Base-by-base conservation (phyloP, 83 land plant genomes). In the Picea abies region DNA sequence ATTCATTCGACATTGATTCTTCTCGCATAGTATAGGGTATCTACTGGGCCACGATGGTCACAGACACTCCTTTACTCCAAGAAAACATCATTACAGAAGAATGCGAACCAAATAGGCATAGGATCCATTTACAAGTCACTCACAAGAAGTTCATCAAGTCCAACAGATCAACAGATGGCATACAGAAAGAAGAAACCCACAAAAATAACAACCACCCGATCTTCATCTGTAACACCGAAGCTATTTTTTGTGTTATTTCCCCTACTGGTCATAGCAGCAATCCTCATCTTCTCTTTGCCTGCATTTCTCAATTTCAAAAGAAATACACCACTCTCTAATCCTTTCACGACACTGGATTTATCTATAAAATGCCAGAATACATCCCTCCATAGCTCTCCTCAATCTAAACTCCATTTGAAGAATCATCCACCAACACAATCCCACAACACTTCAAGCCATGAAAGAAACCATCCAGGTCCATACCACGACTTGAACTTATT, bases 401-500 rank as follows among this genome's bases (percentile, higher is more conserved):
- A 23, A 76, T 4, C 78, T 23, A 49, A 16, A 49, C 23, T 61
- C 78, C 26, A 76, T 12, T 3, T 49, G 20, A 22, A 3, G 26
- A 66, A 10, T 11, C 26, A 10, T 16, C 32, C 69, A n/a, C 26
- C 26, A 66, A n/a, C 12, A n/a, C 35, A 66, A 10, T 66, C 15
- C 26, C 49, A 23, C 22, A 52, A 52, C 11, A 23, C 61, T 76
- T 76, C 60, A 49, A 22, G 26, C 56, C 56, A n/a, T 8, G 69
- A 23, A 66, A 66, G 0, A n/a, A 66, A 23, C 26, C 26, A 3
- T 49, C 60, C 4, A 8, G 78, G 79, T 12, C 87, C 84, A 29
- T 90, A 88, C 66, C 88, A 88, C 81, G 71, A 90, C 58, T 88
- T 86, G 88, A 72, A 84, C n/a, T 80, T 85, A 4, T 90, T 90